phyloP scores from a whole-genome alignment of 352 stramenopile genomes.

The Thraustochytrium striatum region DNA sequence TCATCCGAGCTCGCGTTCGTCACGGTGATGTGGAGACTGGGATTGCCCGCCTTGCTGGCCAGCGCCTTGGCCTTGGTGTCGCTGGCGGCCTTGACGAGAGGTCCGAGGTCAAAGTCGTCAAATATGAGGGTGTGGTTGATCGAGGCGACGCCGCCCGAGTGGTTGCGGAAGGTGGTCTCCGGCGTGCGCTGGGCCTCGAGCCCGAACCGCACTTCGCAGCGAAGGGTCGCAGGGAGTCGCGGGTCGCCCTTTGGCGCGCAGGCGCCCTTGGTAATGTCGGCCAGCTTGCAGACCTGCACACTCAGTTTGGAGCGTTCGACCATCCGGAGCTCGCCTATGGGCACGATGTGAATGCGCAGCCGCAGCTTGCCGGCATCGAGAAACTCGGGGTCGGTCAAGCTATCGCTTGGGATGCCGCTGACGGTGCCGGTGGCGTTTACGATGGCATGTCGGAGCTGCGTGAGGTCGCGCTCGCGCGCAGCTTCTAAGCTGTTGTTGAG shows the following conservation, averaged over 20 bases:
- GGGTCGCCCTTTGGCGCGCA: background rate
- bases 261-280: background rate
- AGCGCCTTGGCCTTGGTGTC: background rate
- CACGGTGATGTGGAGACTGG: slow-evolving; percentile 3
- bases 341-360: background rate
- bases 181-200: background rate
- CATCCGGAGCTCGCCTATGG: slow-evolving; percentile 43
- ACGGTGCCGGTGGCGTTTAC: no score
- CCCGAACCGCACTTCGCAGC: background rate
- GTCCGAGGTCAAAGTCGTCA: background rate
- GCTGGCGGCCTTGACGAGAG: background rate
- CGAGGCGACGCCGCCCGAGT: background rate
- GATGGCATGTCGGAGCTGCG: no score
- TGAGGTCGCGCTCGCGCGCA: no score
- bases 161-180: background rate
- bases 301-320: background rate
- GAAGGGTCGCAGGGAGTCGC: background rate
- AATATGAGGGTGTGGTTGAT: background rate
- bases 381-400: no score
- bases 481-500: no score
- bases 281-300: background rate
- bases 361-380: slow-evolving; percentile 5
- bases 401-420: no score
- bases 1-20: background rate
- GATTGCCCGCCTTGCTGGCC: no score